Evolutionary conservation across 441 rosid genomes (phyloP), one percentile per base, ranked within the genome.

Genomic region (Isatis lusitanica): DNA sequence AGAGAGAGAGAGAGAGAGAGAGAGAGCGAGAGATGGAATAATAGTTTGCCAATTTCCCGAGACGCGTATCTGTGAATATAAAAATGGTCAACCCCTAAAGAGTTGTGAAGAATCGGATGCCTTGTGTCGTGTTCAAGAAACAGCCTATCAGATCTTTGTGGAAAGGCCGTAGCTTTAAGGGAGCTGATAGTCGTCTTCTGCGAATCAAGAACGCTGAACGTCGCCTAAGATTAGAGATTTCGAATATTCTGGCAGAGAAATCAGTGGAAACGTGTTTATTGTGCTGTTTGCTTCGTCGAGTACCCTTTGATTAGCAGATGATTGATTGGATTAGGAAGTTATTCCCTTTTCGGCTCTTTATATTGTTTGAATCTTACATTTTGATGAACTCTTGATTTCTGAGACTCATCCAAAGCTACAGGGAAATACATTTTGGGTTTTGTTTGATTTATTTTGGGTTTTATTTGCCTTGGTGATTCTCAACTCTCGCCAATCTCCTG

Each of bases 151-250:
- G 74, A 75, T 75, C 70, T 69, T 12, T 55, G 5, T 30, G 36
- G 9, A 75, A 75, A 70, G 75, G 16, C 12, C 48, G 10, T 56
- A 59, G 53, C 76, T 76, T 70, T 64, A 21, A 53, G 43, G 51
- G 61, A 70, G 74, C 72, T 66, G 35, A 13, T 66, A 21, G 36
- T 63, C 61, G 24, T 61, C 35, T 48, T 68, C 48, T 39, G 30
- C 26, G 63, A 51, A 38, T 52, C 71, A 35, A 36, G 61, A 39
- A 51, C 70, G 60, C 35, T 17, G 46, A 66, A 36, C 68, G 42
- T 36, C 15, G 60, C 44, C 69, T 48, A 44, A 68, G 56, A 40
- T 62, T 67, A 33, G 65, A 59, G 70, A 47, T 55, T 75, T 75
- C 58, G 74, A 62, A 62, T 68, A 52, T 31, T 68, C 42, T 17